A percentile compares a stretch with the other conserved stretches of the same genome.
Conservation (phyloP, 2,329 filamentous ascomycete species). For the Hypomyces rosellus region DNA sequence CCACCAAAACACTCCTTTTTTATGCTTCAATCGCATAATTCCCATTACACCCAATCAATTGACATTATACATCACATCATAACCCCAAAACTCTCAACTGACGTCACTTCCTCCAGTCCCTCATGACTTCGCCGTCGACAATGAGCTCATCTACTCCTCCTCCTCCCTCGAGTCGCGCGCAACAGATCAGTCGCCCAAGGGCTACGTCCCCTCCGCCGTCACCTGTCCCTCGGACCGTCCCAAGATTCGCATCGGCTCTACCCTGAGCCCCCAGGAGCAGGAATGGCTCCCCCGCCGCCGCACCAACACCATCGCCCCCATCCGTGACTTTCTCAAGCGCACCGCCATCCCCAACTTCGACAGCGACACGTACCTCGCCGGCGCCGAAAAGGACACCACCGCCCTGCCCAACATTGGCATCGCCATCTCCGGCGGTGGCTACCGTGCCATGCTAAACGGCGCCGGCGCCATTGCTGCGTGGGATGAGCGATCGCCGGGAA, state of each 20-base stretch:
- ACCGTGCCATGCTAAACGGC: conserved; percentile 78
- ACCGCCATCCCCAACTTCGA: conserved; percentile 75
- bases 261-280: conserved; percentile 62
- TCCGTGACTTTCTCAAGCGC: conserved; percentile 65
- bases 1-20: too few species aligned
- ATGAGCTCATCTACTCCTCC: conserved; percentile 3
- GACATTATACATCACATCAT: too few species aligned
- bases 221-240: conserved; percentile 66
- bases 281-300: conserved; percentile 68
- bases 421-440: conserved; percentile 77
- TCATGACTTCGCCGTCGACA: conserved; percentile 11
- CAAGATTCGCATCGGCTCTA: conserved; percentile 54
- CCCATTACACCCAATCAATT: background rate
- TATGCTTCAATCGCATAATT: background rate
- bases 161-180: conserved; percentile 20
- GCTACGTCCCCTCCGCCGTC: conserved; percentile 64
- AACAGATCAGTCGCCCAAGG: conserved; percentile 31
- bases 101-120: conserved; percentile 4
- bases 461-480: conserved; percentile 75
- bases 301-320: conserved; percentile 65
- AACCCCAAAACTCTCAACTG: background rate
- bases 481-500: conserved; percentile 59
- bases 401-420: conserved; percentile 58
- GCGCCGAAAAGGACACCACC: conserved; percentile 23
- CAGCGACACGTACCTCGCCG: conserved; percentile 59